phyloP scores from a whole-genome alignment of 352 stramenopile genomes.

The Chrysophaeum taylorii region DNA sequence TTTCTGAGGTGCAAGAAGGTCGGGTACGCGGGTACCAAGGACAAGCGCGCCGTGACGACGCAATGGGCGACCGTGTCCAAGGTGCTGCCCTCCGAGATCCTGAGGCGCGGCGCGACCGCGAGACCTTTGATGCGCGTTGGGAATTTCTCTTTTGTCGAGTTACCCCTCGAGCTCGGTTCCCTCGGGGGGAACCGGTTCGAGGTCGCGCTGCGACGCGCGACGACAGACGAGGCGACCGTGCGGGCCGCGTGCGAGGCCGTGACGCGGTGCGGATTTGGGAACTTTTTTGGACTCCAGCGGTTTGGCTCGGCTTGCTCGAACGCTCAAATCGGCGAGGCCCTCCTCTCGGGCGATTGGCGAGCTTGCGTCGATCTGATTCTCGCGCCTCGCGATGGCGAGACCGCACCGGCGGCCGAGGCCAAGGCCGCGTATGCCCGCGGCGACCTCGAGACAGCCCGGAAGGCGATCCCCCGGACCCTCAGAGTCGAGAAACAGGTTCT shows the following conservation, averaged over 20 bases:
- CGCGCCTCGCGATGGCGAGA: slow-evolving; percentile 35
- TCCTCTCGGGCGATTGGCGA: slow-evolving; percentile 81
- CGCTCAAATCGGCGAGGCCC: slow-evolving; percentile 71
- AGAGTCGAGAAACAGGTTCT: slow-evolving; percentile 42
- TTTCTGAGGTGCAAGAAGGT: slow-evolving; percentile 36
- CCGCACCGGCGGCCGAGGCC: slow-evolving; percentile 33
- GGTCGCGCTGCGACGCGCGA: slow-evolving; percentile 63
- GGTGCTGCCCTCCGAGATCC: slow-evolving; percentile 15
- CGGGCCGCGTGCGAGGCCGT: slow-evolving; percentile 47
- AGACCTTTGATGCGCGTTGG: slow-evolving; percentile 84
- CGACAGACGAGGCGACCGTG: slow-evolving; percentile 42
- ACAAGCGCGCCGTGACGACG: slow-evolving; percentile 87
- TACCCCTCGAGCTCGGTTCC: slow-evolving; percentile 78
- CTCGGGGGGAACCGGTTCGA: slow-evolving; percentile 86
- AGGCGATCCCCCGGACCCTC: slow-evolving; percentile 41
- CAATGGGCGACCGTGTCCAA: slow-evolving; percentile 74
- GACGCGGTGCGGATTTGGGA: slow-evolving; percentile 74
- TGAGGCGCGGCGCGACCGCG: too few relatives aligned
- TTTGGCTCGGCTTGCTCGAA: slow-evolving; percentile 62
- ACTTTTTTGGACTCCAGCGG: slow-evolving; percentile 94
- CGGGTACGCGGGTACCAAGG: slow-evolving; percentile 87
- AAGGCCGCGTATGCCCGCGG: slow-evolving; percentile 26
- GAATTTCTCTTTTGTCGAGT: slow-evolving; percentile 72
- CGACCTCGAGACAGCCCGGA: slow-evolving; percentile 23
- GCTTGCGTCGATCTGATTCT: slow-evolving; percentile 77